Evolutionary conservation across 1,284 basidiomycete species (phyloP).

Genomic region (Puccinia hordei): DNA sequence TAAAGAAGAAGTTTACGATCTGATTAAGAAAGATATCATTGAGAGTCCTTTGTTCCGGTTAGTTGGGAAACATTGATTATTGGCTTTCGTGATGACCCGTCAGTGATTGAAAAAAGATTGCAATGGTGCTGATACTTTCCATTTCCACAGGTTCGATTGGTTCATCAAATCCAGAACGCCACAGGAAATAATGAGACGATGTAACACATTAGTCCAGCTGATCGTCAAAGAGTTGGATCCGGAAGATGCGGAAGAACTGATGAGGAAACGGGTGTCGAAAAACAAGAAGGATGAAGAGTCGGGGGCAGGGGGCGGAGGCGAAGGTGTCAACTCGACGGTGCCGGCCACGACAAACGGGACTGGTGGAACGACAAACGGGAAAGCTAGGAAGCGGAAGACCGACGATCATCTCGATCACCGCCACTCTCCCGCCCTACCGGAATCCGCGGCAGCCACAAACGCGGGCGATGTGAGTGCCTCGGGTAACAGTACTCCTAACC

Average conservation of each 20-base stretch:
- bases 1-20: constrained; percentile 87
- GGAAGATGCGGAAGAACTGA: constrained; percentile 49
- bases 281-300: constrained; percentile 49
- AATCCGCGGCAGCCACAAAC: background rate
- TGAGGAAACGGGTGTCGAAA: constrained; percentile 40
- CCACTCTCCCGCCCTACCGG: background rate
- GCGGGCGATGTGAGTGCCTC: constrained; percentile 26
- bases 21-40: constrained; percentile 92
- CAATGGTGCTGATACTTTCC: background rate
- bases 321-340: background rate
- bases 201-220: constrained; percentile 83
- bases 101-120: background rate
- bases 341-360: background rate
- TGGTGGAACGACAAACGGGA: constrained; percentile 16
- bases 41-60: constrained; percentile 89
- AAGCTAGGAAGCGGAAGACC: constrained; percentile 45
- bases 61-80: background rate
- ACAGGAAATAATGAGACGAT: constrained; percentile 84
- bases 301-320: background rate
- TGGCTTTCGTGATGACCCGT: background rate
- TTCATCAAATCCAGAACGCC: constrained; percentile 95
- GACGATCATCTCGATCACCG: constrained; percentile 32
- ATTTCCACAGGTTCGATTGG: constrained; percentile 76
- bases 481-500: constrained; percentile 41
- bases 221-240: constrained; percentile 77